These are phyloP conservation scores for Entophlyctis luteolus DNA, from an alignment of 192 early-diverging fungal species.

Conservation along the genomic window DNA sequence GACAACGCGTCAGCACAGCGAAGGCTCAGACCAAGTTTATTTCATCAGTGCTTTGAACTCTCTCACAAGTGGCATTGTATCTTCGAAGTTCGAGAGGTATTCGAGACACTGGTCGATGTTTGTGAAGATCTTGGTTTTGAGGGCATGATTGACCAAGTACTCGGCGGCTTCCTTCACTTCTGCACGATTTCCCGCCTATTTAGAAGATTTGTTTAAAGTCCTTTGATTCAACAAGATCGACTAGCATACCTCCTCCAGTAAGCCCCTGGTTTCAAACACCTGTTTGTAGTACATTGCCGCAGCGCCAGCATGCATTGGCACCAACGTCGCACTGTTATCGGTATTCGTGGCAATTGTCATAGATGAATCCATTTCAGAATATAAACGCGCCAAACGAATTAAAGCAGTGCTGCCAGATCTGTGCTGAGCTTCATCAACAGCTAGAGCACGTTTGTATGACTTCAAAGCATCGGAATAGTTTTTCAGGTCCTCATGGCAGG, in stretches of 20 bases:
- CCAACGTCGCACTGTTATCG: background rate
- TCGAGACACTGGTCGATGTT: background rate
- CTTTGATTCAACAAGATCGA: background rate
- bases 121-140: background rate
- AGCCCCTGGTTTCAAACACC: background rate
- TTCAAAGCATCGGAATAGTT: constrained; percentile 60
- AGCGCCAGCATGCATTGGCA: background rate
- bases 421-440: background rate
- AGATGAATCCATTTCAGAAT: too few species aligned
- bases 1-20: too few species aligned
- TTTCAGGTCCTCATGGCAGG: constrained; percentile 62
- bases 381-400: background rate
- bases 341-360: background rate
- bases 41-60: too few species aligned
- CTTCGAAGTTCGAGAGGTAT: too few species aligned
- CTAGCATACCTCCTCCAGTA: background rate
- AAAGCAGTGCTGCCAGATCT: background rate
- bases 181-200: background rate
- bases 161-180: constrained; percentile 7
- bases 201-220: background rate
- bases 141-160: background rate
- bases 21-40: too few species aligned
- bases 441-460: constrained; percentile 71
- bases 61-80: too few species aligned
- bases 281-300: background rate